A percentile compares a stretch with the other conserved stretches of the same genome.
Conservation (phyloP, 768 basidiomycete species). For the Saitozyma podzolica region DNA sequence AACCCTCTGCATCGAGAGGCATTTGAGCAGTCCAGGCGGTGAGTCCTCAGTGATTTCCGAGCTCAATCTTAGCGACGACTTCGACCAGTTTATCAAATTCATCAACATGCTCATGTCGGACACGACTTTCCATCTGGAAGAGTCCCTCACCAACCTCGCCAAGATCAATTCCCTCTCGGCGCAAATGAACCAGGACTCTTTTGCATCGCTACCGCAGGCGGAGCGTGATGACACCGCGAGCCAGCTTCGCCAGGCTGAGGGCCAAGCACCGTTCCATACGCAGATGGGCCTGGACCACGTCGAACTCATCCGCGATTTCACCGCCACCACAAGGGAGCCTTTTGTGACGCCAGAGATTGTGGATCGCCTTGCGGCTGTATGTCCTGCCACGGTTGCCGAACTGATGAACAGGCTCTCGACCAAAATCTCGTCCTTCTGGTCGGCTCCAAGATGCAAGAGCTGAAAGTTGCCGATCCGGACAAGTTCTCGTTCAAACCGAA, state of each 20-base stretch:
- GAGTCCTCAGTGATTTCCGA: constrained; percentile 40
- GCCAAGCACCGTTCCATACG: constrained; percentile 80
- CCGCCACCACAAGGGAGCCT: constrained; percentile 82
- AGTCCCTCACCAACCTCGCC: constrained; percentile 81
- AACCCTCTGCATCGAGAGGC: constrained; percentile 86
- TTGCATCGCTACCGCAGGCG: constrained; percentile 66
- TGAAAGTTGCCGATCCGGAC: constrained; percentile 80
- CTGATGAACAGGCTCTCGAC: constrained; percentile 59
- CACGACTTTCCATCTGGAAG: constrained; percentile 96
- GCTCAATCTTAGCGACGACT: constrained; percentile 61
- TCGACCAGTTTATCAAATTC: constrained; percentile 92
- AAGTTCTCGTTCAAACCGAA: constrained; percentile 87
- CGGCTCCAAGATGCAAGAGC: constrained; percentile 82
- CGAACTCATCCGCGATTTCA: constrained; percentile 86
- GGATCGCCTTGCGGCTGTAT: constrained; percentile 88
- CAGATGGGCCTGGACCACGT: constrained; percentile 84
- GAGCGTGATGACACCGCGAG: constrained; percentile 82
- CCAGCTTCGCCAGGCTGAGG: constrained; percentile 74
- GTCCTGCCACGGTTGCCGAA: not conserved
- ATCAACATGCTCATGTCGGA: constrained; percentile 99
- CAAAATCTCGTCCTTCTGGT: constrained; percentile 87
- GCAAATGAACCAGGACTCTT: constrained; percentile 76
- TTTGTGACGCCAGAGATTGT: constrained; percentile 98
- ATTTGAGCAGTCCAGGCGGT: constrained; percentile 77
- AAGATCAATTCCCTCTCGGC: constrained; percentile 84